Evolutionary conservation across 495 filamentous ascomycete species (phyloP).

Genomic region (Apodospora peruviana): DNA sequence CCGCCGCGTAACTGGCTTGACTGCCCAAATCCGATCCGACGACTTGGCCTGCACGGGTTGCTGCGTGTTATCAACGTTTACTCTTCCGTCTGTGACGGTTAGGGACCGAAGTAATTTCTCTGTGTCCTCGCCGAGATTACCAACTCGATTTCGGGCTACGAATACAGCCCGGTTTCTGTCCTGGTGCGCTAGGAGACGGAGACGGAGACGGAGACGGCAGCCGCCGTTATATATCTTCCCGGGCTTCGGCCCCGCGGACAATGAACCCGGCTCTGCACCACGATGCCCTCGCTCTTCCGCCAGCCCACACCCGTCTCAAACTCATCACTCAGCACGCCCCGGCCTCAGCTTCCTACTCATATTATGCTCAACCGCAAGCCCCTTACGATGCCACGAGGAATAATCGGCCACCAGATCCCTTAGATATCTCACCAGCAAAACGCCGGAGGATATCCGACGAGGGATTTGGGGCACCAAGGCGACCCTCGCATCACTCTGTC

Average conservation of each 20-base stretch:
- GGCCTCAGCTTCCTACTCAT: slow-evolving; percentile 13
- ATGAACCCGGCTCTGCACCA: slow-evolving; percentile 15
- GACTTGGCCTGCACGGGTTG: too few relatives aligned
- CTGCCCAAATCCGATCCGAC: too few relatives aligned
- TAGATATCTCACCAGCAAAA: slow-evolving; percentile 20
- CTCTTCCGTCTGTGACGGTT: too few relatives aligned
- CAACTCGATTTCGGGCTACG: too few relatives aligned
- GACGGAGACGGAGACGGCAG: background rate
- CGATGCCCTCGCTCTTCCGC: slow-evolving; percentile 4
- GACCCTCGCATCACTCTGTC: too few relatives aligned
- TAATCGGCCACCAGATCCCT: slow-evolving; percentile 17
- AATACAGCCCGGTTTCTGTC: too few relatives aligned
- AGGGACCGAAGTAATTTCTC: too few relatives aligned
- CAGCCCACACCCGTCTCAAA: background rate
- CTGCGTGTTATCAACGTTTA: too few relatives aligned
- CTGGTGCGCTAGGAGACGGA: background rate
- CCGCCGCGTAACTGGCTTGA: too few relatives aligned
- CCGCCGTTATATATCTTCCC: slow-evolving; percentile 1
- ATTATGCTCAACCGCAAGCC: slow-evolving; percentile 25
- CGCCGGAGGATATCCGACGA: slow-evolving; percentile 16
- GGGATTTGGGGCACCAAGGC: too few relatives aligned
- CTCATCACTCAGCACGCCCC: slow-evolving; percentile 15
- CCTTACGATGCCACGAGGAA: slow-evolving; percentile 27
- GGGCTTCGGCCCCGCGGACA: slow-evolving; percentile 22
- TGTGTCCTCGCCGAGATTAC: background rate